phyloP scores from a whole-genome alignment of 208 protist genomes.

The Lotmaria passim region DNA sequence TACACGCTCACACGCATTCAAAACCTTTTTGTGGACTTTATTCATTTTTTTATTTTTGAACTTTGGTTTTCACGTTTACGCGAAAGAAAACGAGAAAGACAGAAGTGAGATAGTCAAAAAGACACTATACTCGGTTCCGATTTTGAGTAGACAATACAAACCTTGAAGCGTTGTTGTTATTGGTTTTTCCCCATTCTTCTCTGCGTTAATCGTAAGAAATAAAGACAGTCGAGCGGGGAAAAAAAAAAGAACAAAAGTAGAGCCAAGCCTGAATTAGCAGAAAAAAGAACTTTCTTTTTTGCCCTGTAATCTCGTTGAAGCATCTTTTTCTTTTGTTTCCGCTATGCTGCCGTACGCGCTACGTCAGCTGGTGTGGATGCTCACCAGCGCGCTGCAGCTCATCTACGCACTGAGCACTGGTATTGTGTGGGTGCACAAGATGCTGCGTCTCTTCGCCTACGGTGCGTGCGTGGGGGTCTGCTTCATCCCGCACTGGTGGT shows the following conservation, averaged over 20 bases:
- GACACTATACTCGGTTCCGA: too few species aligned
- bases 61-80: not conserved
- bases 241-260: too few species aligned
- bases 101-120: too few species aligned
- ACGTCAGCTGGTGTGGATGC: constrained; percentile 67
- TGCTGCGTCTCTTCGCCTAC: constrained; percentile 58
- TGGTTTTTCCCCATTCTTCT: not conserved
- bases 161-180: not conserved
- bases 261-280: too few species aligned
- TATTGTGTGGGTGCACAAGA: constrained; percentile 59
- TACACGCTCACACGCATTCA: constrained; percentile 3
- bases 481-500: constrained; percentile 66
- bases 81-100: not conserved
- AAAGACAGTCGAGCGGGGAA: too few species aligned
- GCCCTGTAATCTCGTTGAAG: too few species aligned
- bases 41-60: not conserved
- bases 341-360: constrained; percentile 53
- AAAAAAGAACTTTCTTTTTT: constrained; percentile 2
- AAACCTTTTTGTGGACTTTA: not conserved
- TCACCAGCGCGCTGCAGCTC: constrained; percentile 49
- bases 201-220: too few species aligned
- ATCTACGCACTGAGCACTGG: constrained; percentile 59
- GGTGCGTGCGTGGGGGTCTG: constrained; percentile 36
- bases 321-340: constrained; percentile 2
- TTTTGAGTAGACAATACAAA: too few species aligned